Percentiles rank a stretch among this genome's conserved stretches.
Conservation (phyloP, 306 rosid species). For the Calophaca sinica region DNA sequence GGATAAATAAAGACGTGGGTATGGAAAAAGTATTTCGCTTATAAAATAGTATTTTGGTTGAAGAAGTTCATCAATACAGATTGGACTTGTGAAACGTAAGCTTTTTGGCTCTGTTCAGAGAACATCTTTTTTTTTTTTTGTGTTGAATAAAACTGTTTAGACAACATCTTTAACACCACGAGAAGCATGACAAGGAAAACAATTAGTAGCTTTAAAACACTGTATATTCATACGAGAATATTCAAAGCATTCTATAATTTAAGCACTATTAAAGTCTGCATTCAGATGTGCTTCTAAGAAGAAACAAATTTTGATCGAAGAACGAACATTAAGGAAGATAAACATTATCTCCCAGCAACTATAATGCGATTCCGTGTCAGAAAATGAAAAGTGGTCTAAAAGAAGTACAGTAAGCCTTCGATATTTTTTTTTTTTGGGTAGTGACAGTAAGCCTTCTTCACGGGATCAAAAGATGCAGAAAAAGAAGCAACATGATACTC, state of each 20-base stretch:
- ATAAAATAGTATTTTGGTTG: no score
- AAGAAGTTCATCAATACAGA: no score
- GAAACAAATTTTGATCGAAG: constrained; percentile 11
- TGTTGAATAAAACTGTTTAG: no score
- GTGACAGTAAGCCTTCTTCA: constrained; percentile 18
- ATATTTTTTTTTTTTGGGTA: no score
- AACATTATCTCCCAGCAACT: not conserved
- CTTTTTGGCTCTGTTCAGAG: no score
- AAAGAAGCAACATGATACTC: constrained; percentile 43
- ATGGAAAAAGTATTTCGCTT: no score
- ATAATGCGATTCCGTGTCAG: constrained; percentile 48
- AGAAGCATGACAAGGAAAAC: no score
- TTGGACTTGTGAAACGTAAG: no score
- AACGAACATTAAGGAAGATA: constrained; percentile 7
- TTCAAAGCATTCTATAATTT: not conserved
- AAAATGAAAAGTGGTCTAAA: constrained; percentile 38
- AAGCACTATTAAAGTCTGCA: not conserved
- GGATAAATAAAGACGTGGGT: no score
- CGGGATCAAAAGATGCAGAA: constrained; percentile 24
- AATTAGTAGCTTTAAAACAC: not conserved
- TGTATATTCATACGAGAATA: constrained; percentile 13
- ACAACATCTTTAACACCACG: no score
- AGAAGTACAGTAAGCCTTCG: not conserved
- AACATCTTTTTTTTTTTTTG: no score
- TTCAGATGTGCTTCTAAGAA: constrained; percentile 17